These are phyloP conservation scores for Candolleomyces eurysporus DNA, from an alignment of 768 basidiomycete species.

Conservation along the genomic window DNA sequence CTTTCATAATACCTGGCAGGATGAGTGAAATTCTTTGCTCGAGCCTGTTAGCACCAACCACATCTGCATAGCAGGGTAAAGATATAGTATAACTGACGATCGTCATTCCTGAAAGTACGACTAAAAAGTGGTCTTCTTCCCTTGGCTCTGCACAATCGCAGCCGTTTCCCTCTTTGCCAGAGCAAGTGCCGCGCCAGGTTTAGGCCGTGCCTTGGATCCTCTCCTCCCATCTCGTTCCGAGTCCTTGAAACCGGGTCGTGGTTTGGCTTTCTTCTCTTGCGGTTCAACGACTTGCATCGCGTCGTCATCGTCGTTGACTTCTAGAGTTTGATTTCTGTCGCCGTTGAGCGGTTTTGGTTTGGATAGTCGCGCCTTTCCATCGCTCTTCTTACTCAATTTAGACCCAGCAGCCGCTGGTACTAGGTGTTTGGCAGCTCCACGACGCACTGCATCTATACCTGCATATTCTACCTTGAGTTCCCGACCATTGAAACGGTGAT, in stretches of 20 bases:
- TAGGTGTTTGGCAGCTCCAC: slow-evolving; percentile 56
- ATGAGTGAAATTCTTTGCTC: too few species aligned
- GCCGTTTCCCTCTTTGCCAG: slow-evolving; percentile 72
- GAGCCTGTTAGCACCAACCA: too few species aligned
- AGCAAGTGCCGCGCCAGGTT: slow-evolving; percentile 80
- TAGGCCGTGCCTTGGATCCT: slow-evolving; percentile 46
- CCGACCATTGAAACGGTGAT: slow-evolving; percentile 81
- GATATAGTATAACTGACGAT: too few species aligned
- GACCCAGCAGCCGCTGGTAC: neutral
- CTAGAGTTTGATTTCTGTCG: neutral
- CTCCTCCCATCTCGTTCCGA: neutral
- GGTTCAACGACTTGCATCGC: slow-evolving; percentile 2
- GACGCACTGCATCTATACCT: slow-evolving; percentile 82
- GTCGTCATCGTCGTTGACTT: slow-evolving; percentile 11
- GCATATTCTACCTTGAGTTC: slow-evolving; percentile 88
- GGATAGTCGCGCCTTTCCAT: neutral
- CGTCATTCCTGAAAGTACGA: too few species aligned
- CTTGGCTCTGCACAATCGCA: slow-evolving; percentile 67
- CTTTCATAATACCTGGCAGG: too few species aligned
- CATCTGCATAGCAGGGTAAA: too few species aligned
- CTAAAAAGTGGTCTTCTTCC: slow-evolving; percentile 73
- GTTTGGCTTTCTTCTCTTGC: neutral
- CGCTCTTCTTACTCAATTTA: neutral
- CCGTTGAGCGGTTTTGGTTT: neutral
- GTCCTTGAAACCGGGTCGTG: neutral